Evolutionary conservation across 345 rosid species (phyloP).

Genomic region (Boechera stricta): DNA sequence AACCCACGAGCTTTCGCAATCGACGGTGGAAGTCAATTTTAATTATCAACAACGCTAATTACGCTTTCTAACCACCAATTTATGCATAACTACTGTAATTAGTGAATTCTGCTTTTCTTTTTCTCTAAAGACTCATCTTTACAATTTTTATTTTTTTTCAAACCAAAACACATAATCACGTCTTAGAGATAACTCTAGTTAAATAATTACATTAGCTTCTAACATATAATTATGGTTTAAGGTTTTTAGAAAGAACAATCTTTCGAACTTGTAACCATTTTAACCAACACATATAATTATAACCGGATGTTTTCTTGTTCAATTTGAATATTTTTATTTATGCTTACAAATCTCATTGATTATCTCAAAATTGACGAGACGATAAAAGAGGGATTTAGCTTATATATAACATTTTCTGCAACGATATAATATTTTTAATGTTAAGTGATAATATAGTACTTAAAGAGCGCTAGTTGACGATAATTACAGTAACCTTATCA

Average conservation of each 20-base stretch:
- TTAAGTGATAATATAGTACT: background rate
- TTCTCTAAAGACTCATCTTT: slow-evolving; percentile 15
- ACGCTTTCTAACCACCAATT: slow-evolving; percentile 10
- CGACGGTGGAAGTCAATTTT: background rate
- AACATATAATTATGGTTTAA: slow-evolving; percentile 20
- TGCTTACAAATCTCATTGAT: background rate
- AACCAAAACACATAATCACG: slow-evolving; percentile 17
- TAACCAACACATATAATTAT: slow-evolving; percentile 14
- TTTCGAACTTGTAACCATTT: slow-evolving; percentile 28
- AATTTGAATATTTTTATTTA: background rate
- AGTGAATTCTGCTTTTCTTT: slow-evolving; percentile 8
- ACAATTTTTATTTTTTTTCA: background rate
- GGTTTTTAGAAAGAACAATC: slow-evolving; percentile 1
- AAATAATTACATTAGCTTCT: slow-evolving; percentile 27
- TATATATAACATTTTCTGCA: too few relatives aligned
- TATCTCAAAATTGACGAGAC: background rate
- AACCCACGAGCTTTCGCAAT: background rate
- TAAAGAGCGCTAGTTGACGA: slow-evolving; percentile 22
- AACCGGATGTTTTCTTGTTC: background rate
- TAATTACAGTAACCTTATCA: slow-evolving; percentile 34
- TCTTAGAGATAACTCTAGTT: background rate
- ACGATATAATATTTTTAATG: background rate
- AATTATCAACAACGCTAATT: slow-evolving; percentile 23
- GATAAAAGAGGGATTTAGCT: background rate
- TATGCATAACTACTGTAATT: slow-evolving; percentile 3